These are phyloP conservation scores for Suhomyces anneliseae DNA, from an alignment of 1,139 yeast species.

Conservation along the genomic window DNA sequence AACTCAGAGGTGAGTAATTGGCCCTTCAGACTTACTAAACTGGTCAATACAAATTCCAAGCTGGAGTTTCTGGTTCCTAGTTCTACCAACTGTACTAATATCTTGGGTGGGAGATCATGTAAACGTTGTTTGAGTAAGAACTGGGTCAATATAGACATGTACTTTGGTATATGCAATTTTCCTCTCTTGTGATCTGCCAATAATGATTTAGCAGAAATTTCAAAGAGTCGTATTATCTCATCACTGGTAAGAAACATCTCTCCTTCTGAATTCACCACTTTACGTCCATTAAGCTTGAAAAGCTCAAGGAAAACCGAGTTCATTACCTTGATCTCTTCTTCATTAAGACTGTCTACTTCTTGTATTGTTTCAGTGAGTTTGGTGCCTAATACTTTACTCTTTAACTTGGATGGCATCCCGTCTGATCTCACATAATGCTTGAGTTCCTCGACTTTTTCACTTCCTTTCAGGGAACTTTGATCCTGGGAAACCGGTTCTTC, in stretches of 20 bases:
- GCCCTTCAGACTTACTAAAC: constrained; percentile 14
- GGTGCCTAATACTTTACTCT: constrained; percentile 21
- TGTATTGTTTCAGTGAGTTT: constrained; percentile 23
- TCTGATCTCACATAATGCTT: constrained; percentile 29
- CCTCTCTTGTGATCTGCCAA: constrained; percentile 1
- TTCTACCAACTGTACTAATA: constrained; percentile 26
- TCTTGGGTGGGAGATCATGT: constrained; percentile 17
- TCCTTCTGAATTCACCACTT: constrained; percentile 2
- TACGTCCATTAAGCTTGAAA: constrained; percentile 15
- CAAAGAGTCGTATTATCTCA: constrained; percentile 21
- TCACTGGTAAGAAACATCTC: constrained; percentile 3
- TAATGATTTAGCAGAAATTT: constrained; percentile 18
- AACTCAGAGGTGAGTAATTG: constrained; percentile 20
- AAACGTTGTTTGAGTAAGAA: constrained; percentile 17
- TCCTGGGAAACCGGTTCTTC: neutral
- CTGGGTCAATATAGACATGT: constrained; percentile 26
- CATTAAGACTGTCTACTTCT: constrained; percentile 6
- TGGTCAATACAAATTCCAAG: constrained; percentile 12
- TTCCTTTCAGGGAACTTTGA: neutral
- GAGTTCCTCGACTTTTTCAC: constrained; percentile 11
- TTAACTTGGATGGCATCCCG: constrained; percentile 26
- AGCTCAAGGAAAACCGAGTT: constrained; percentile 24
- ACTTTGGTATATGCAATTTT: constrained; percentile 24
- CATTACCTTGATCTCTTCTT: constrained; percentile 17
- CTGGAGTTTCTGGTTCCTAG: constrained; percentile 22